A percentile compares a stretch with the other conserved stretches of the same genome.
phyloP scores from a whole-genome alignment of 2,329 filamentous ascomycete genomes.

The Epichloe typhina region DNA sequence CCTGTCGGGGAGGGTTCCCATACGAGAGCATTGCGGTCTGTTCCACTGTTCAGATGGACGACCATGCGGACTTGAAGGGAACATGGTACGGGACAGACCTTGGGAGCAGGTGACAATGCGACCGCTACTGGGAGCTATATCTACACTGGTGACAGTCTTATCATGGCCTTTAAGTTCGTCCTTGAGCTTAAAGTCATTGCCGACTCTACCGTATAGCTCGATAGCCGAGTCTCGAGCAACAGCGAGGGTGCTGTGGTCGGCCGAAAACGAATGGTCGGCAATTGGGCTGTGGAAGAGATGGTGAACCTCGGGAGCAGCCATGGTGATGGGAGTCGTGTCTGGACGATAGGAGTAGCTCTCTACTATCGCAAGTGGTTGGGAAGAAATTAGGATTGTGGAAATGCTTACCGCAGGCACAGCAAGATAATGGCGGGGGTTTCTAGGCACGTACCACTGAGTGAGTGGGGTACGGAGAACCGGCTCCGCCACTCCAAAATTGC shows the following conservation, averaged over 20 bases:
- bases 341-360: constrained; percentile 61
- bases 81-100: constrained; percentile 36
- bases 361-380: constrained; percentile 55
- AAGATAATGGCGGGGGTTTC: constrained; percentile 6
- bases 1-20: constrained; percentile 90
- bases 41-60: too few relatives aligned
- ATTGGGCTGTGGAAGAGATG: constrained; percentile 96
- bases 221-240: constrained; percentile 83
- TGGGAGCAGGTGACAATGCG: constrained; percentile 97
- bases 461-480: background rate
- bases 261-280: constrained; percentile 94
- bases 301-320: constrained; percentile 83
- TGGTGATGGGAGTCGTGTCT: constrained; percentile 27
- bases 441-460: background rate
- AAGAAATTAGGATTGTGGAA: background rate
- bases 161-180: constrained; percentile 95
- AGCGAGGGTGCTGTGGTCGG: constrained; percentile 76
- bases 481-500: background rate
- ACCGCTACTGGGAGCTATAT: constrained; percentile 81
- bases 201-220: constrained; percentile 69
- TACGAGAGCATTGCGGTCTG: constrained; percentile 93
- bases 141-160: constrained; percentile 90
- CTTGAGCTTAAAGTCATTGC: constrained; percentile 66
- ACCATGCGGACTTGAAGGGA: too few relatives aligned
- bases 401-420: background rate